phyloP scores from a whole-genome alignment of 2,329 filamentous ascomycete species.

The Chrysoporthe puriensis region DNA sequence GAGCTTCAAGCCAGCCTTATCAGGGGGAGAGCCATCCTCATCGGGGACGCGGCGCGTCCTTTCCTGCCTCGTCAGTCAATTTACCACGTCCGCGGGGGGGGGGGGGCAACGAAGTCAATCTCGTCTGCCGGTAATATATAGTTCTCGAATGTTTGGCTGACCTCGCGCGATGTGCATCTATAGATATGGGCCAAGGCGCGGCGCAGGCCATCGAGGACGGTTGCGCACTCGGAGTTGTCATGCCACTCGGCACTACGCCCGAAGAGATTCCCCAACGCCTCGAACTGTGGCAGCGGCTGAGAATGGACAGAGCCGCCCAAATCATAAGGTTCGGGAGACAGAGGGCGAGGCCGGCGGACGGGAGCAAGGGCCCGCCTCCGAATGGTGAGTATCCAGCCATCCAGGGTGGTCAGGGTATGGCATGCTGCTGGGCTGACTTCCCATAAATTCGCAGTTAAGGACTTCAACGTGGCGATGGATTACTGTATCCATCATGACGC shows the following conservation, averaged over 20 bases:
- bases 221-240: constrained; percentile 17
- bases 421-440: not conserved
- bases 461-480: constrained; percentile 13
- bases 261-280: constrained; percentile 16
- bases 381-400: constrained; percentile 2
- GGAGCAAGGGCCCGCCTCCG: constrained; percentile 12
- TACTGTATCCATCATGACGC: constrained; percentile 24
- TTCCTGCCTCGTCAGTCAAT: constrained; percentile 32
- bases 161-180: not conserved
- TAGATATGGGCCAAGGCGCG: constrained; percentile 28
- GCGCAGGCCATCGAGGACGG: constrained; percentile 27
- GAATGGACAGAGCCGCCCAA: constrained; percentile 16
- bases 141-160: not conserved
- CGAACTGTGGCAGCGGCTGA: constrained; percentile 23
- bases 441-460: constrained; percentile 3
- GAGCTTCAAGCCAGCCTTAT: constrained; percentile 28
- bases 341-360: constrained; percentile 6
- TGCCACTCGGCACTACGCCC: constrained; percentile 12
- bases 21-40: constrained; percentile 32
- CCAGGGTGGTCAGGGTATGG: too few species aligned
- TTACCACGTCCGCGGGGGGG: not conserved
- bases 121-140: too few species aligned
- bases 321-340: constrained; percentile 16
- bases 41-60: constrained; percentile 34
- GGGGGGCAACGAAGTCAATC: not conserved